Evolutionary conservation across 352 stramenopile species (phyloP), one percentile per base, ranked within the genome.

Genomic region (Pythium rhizo-oryzae): DNA sequence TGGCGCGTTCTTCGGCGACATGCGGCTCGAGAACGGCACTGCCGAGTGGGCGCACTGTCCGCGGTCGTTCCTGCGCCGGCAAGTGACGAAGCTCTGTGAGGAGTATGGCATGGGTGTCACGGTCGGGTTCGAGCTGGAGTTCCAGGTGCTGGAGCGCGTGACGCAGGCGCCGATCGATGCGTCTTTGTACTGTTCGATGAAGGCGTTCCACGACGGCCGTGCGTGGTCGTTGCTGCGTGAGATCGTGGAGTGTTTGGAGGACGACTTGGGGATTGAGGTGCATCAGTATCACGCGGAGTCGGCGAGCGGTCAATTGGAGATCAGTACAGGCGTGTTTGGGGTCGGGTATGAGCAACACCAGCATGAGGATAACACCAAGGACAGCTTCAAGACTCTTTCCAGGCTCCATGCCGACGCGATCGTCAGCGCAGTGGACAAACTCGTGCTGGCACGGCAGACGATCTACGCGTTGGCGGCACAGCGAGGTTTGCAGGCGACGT

Each of bases 41-140:
- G 25, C 28, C 24, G 71, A 70, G 56, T 79, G 72, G 72, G 16
- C 16, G 4, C 62, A 69, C n/a, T 79, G 72, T 49, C 69, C 72
- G 16, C 72, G 72, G 18, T 67, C 64, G 7, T 76, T 79, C 28
- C 61, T 79, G 0, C 51, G 69, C 15, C 52, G 50, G 0, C 73
- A 79, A 19, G 56, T 71, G 8, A n/a, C 21, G 23, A 35, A 23
- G n/a, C 59, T 79, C 0, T 19, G 44, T 0, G 43, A 59, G 0
- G 19, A 59, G 33, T 58, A 65, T 41, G 24, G 25, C 0, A 18
- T 74, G 7, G 24, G 13, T 4, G 44, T 62, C 0, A 77, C 69
- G 0, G 39, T 80, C 16, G 69, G 73, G 19, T 80, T 80, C 63
- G 73, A 80, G 43, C 24, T 80, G 23, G 73, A 80, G 51, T 77